A percentile compares a stretch with the other conserved stretches of the same genome.
These are phyloP conservation scores for Athelia sp. DNA, from an alignment of 1,284 basidiomycete species.

Conservation along the genomic window DNA sequence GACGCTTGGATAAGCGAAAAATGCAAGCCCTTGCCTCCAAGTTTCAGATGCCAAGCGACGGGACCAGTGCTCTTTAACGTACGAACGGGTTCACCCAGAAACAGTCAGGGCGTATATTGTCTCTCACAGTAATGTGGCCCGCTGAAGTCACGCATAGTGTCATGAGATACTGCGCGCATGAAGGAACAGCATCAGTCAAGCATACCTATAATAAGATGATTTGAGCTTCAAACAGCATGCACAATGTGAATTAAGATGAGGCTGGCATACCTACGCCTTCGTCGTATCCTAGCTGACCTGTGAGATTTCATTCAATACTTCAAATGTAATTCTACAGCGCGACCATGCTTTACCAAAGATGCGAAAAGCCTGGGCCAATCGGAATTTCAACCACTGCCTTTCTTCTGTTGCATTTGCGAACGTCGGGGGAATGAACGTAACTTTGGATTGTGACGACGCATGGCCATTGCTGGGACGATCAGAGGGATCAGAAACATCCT, in stretches of 20 bases:
- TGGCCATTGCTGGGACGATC: too few relatives aligned
- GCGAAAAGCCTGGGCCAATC: slow-evolving; percentile 46
- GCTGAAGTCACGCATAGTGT: too few relatives aligned
- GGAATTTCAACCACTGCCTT: slow-evolving; percentile 45
- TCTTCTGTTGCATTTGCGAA: slow-evolving; percentile 38
- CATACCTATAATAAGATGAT: too few relatives aligned
- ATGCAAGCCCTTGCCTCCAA: slow-evolving; percentile 29
- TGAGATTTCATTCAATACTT: too few relatives aligned
- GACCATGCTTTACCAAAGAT: slow-evolving; percentile 32
- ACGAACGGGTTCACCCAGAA: slow-evolving; percentile 56
- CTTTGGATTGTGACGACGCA: too few relatives aligned
- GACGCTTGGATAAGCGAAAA: slow-evolving; percentile 41
- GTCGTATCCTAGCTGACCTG: slow-evolving; percentile 49
- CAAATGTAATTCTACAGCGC: not conserved
- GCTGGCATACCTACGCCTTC: slow-evolving; percentile 37
- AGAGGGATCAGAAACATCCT: too few relatives aligned
- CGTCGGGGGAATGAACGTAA: slow-evolving; percentile 10
- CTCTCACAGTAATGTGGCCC: slow-evolving; percentile 61
- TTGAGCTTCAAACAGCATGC: too few relatives aligned
- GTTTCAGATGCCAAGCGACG: slow-evolving; percentile 8
- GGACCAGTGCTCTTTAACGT: slow-evolving; percentile 5
- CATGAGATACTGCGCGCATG: too few relatives aligned
- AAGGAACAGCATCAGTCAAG: too few relatives aligned
- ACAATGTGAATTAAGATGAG: too few relatives aligned
- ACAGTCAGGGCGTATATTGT: slow-evolving; percentile 42